Evolutionary conservation across 1,284 basidiomycete species (phyloP), one percentile per base, ranked within the genome.

Genomic region (Grifola frondosa): DNA sequence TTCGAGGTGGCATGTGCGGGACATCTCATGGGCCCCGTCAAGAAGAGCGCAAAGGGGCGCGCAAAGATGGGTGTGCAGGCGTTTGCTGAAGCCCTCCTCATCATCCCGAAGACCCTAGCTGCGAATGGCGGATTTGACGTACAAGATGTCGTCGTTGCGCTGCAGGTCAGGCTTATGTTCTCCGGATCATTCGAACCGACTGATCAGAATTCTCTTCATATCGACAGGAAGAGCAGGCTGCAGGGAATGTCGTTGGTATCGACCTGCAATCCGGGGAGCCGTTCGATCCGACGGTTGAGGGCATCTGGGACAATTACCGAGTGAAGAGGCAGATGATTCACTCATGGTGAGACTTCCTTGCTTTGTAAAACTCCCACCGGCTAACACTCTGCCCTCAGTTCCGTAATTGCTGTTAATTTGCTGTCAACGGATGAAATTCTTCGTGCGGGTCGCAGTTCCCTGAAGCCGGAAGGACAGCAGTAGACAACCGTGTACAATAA

Each of bases 261-360:
- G 91, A 99, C 67, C 74, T 99, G 30, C 76, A 92, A 63, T 91
- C 92, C 22, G 97, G 97, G 45, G 94, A 98, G 66, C 94, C 96
- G 4, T 91, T 97, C 63, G 96, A 99, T 63, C 96, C 97, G 6
- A 88, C 91, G 12, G 85, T 91, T 4, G 88, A 93, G 61, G 97
- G 97, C 29, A 85, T 99, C 15, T 99, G 96, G 95, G 97, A 99
- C 68, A 99, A 99, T 70, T 99, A 97, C 67, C 78, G 97, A 48
- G 97, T 99, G 49, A 99, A 99, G 75, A 77, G 96, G 50, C 97
- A 99, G 63, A 97, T 99, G 93, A 71, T 99, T 44, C 96, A 99
- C 64, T 95, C 91, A 60, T 91, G 90, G 91, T 92, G 58, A 63
- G 82, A 24, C 29, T 49, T 40, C 37, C 37, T 40, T 37, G 12